Evolutionary conservation across 495 filamentous ascomycete species (phyloP), one percentile per base, ranked within the genome.

Genomic region (Talaromyces borbonicus): DNA sequence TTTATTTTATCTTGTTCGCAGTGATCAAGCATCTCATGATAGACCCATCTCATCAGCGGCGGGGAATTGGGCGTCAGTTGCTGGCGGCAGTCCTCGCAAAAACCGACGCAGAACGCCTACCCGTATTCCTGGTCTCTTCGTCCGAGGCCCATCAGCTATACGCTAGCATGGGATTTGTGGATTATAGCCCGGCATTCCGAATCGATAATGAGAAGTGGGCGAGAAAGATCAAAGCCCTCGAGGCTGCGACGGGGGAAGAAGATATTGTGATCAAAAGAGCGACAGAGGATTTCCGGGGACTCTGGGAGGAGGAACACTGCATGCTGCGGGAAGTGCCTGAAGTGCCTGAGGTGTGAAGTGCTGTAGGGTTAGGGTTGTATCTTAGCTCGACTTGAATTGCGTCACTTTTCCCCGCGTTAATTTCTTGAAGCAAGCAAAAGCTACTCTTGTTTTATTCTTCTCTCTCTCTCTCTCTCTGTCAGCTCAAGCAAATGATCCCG

Each of bases 1-100:
- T 14, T 35, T 4, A 37, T 20, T 2, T 35, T 4, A 18, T 15
- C n/a, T 8, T n/a, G n/a, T n/a, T 22, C 8, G 55, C 57, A 68
- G 9, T 40, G 14, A 26, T 56, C 32, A 50, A 52, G 65, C 12
- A 64, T 47, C 8, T 54, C 37, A 41, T 56, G 50, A 43, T 63
- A 51, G 19, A 49, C 30, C 29, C 19, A 19, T 4, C 43, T 44
- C 23, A 49, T 53, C 5, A 32, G 12, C 42, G 42, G 26, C 25
- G 29, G 5, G 42, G 42, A 15, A 31, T 44, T 19, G 42, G 42
- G 5, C 11, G 8, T 8, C 30, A 31, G 23, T 18, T 44, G 22
- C 42, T 44, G 16, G 30, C 42, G 3, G 11, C 18, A 3, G 42
- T 44, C n/a, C 42, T 44, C 14, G 42, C 24, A 19, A 44, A 31